phyloP scores from a whole-genome alignment of 148 eudicot genomes.

The Persicaria tinctoria region DNA sequence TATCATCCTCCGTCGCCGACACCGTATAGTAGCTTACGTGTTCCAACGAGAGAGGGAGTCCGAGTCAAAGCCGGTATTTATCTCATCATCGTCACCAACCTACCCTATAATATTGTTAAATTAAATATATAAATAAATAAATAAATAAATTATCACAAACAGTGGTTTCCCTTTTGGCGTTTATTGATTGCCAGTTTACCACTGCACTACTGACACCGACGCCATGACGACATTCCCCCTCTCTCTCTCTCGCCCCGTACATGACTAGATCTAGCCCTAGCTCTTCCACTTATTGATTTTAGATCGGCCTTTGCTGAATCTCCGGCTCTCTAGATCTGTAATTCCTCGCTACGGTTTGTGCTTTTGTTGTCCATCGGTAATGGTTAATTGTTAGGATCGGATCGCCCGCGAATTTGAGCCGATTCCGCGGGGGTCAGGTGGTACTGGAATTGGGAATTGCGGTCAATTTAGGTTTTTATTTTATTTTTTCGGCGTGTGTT shows the following conservation, averaged over 20 bases:
- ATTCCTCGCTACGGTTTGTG: not conserved
- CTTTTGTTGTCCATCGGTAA: not conserved
- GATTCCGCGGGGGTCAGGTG: not conserved
- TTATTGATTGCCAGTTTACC: conserved; percentile 12
- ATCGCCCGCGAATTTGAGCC: not conserved
- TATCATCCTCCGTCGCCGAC: not conserved
- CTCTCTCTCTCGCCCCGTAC: not conserved
- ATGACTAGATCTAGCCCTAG: conserved; percentile 11
- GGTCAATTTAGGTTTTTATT: not conserved
- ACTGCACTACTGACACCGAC: conserved; percentile 13
- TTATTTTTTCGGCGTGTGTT: not conserved
- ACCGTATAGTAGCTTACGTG: not conserved
- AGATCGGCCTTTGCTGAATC: not conserved
- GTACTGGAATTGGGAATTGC: not conserved
- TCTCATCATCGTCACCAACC: not conserved
- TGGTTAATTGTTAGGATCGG: not conserved
- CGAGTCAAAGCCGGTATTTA: not conserved
- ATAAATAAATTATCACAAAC: not conserved
- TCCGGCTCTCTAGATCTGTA: conserved; percentile 1
- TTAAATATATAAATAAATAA: not conserved
- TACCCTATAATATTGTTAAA: not conserved
- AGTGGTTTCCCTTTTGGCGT: conserved; percentile 10
- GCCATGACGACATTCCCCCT: conserved; percentile 11
- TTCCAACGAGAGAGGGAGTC: not conserved
- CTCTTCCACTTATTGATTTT: not conserved